Base-by-base conservation (phyloP, 176 grass and related monocot genomes). In the Musa acuminata region DNA sequence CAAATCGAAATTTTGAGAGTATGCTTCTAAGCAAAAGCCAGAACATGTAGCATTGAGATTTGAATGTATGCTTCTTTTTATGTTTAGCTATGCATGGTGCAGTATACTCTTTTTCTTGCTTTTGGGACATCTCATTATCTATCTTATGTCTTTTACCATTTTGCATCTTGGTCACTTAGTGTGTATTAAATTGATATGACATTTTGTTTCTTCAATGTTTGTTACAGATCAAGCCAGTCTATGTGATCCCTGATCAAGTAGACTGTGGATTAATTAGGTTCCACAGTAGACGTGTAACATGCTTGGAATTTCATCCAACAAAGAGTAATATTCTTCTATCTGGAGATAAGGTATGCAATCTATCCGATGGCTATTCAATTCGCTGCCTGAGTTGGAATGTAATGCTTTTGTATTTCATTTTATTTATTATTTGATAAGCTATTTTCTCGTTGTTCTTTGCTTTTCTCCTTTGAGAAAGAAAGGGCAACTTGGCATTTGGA, bases 241-340 rank as follows among this genome's bases (percentile, higher is more conserved):
- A 87, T 83, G 76, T 88, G 24, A 83, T 97, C 53, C 94, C 94
- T 16, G 86, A 83, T 73, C 90, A 89, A 63, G 71, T 97, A 51
- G 87, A 97, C 62, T 89, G 87, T 82, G 90, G 85, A 35, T 90
- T 93, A 77, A 81, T 97, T 80, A 92, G 89, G 29, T 97, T 97
- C 69, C 90, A 93, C 78, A 73, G 71, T 52, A 91, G 94, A 67
- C 89, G 94, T 51, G 88, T 89, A 52, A 97, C 87, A 53, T 97
- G 87, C 78, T 77, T 97, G 84, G 90, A 97, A 70, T 97, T 97
- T 81, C 94, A 97, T 88, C 87, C 94, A 29, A 90, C 83, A 62
- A 93, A 72, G 78, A 84, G 82, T 64, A 85, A 85, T 50, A 82
- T 93, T 80, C 79, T 97, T 85, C 83, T 97, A 77, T 97, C 87